Conservation (phyloP, 805 yeast species). For the Candida arabinofermentans region DNA sequence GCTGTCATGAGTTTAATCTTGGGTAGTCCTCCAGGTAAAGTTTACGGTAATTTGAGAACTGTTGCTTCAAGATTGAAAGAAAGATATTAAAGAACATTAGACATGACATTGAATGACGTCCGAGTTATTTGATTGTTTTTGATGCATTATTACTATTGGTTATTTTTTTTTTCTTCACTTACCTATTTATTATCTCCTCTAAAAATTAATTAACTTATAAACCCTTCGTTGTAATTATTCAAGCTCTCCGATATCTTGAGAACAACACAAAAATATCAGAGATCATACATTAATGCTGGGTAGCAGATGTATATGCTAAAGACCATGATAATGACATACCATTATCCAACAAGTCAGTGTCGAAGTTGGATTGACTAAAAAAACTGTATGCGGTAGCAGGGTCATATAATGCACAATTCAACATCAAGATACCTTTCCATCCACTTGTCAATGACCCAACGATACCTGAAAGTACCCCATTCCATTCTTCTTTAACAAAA, state of each 20-base stretch:
- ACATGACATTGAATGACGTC: too few species aligned
- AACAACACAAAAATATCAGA: too few species aligned
- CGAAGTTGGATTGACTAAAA: constrained; percentile 56
- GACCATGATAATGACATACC: constrained; percentile 92
- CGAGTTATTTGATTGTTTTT: background rate
- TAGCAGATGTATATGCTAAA: constrained; percentile 64
- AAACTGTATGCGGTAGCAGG: constrained; percentile 61
- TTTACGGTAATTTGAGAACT: constrained; percentile 93
- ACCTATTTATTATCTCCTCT: too few species aligned
- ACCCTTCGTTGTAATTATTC: too few species aligned
- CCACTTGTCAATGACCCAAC: constrained; percentile 58
- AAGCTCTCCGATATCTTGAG: too few species aligned
- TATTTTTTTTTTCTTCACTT: background rate
- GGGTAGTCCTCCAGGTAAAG: constrained; percentile 98
- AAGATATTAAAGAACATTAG: constrained; percentile 55
- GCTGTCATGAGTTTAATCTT: constrained; percentile 90
- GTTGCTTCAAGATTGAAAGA: constrained; percentile 97
- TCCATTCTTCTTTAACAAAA: constrained; percentile 68
- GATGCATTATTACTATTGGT: background rate
- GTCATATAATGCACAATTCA: constrained; percentile 71
- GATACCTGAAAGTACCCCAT: constrained; percentile 42
- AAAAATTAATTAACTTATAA: too few species aligned
- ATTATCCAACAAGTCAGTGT: constrained; percentile 56
- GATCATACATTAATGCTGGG: constrained; percentile 13
- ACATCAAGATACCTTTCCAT: constrained; percentile 72